phyloP scores from a whole-genome alignment of 805 yeast species.

The Scheffersomyces stipitis region DNA sequence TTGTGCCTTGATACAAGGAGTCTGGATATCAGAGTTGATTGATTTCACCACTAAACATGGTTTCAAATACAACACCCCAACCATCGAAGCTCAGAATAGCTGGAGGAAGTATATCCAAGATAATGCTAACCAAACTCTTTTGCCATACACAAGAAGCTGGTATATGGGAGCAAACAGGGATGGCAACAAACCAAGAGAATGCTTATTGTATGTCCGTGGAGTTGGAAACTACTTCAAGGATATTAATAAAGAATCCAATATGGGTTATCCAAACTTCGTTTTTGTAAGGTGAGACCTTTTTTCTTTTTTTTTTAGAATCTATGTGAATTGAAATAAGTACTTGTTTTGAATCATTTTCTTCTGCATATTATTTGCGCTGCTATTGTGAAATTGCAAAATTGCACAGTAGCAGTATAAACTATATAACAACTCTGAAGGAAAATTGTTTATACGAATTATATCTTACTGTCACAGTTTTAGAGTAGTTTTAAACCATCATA shows the following conservation, averaged over 20 bases:
- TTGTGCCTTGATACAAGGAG: conserved; percentile 20
- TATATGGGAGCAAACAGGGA: conserved; percentile 28
- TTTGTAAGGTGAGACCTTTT: neutral
- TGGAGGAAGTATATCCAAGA: conserved; percentile 17
- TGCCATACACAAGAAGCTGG: conserved; percentile 21
- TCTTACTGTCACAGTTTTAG: too few species aligned
- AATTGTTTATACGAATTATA: too few species aligned
- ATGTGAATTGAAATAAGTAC: too few species aligned
- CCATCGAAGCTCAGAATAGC: conserved; percentile 14
- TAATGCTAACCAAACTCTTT: conserved; percentile 13
- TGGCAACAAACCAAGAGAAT: neutral
- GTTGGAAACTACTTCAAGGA: neutral
- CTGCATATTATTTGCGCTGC: too few species aligned
- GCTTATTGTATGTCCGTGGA: neutral
- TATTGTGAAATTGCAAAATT: too few species aligned
- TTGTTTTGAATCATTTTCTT: too few species aligned
- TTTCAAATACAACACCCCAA: conserved; percentile 12
- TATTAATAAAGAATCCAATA: neutral
- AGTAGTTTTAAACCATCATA: too few species aligned
- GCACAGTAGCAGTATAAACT: too few species aligned
- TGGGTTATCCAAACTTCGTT: neutral
- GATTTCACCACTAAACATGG: conserved; percentile 8
- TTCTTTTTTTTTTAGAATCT: too few species aligned
- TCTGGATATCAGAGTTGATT: conserved; percentile 15
- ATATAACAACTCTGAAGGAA: too few species aligned